These are phyloP conservation scores for Chlorella sp. DNA, from an alignment of 139 green algal genomes.

Conservation along the genomic window DNA sequence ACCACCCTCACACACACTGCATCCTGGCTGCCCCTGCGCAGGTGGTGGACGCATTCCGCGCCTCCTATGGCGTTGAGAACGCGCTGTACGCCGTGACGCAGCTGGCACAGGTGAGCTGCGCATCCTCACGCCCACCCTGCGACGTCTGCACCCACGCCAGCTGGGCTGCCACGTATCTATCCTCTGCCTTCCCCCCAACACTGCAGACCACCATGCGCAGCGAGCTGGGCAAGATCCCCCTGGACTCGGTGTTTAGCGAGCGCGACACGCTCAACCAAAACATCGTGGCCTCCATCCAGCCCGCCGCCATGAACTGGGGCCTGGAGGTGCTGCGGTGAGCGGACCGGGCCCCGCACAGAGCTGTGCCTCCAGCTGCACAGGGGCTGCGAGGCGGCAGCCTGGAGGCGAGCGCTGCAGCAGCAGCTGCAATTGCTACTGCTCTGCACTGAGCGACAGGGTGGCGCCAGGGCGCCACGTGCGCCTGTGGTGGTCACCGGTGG, in stretches of 20 bases:
- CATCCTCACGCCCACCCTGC: too few species aligned
- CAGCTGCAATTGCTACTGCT: too few species aligned
- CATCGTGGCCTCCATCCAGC: slow-evolving; percentile 42
- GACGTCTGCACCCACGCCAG: not conserved
- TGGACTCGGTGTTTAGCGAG: slow-evolving; percentile 76
- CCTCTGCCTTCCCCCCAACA: not conserved
- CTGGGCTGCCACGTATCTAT: not conserved
- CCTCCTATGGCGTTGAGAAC: slow-evolving; percentile 95
- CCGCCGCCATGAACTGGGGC: slow-evolving; percentile 89
- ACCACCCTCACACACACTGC: too few species aligned
- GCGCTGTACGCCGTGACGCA: slow-evolving; percentile 92
- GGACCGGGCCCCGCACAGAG: too few species aligned
- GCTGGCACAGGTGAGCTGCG: slow-evolving; percentile 67
- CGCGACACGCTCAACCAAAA: slow-evolving; percentile 21
- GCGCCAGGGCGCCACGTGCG: too few species aligned
- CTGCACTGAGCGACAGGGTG: too few species aligned
- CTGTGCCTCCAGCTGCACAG: too few species aligned
- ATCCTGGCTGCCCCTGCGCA: slow-evolving; percentile 39
- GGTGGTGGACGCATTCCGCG: slow-evolving; percentile 87
- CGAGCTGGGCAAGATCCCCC: slow-evolving; percentile 97
- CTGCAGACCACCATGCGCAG: slow-evolving; percentile 91
- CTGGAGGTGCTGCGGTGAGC: slow-evolving; percentile 79
- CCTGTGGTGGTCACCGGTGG: too few species aligned
- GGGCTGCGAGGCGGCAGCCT: too few species aligned
- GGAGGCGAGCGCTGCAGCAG: too few species aligned